Base-by-base conservation (phyloP, 2,329 filamentous ascomycete species). In the Albifimbria verrucaria region DNA sequence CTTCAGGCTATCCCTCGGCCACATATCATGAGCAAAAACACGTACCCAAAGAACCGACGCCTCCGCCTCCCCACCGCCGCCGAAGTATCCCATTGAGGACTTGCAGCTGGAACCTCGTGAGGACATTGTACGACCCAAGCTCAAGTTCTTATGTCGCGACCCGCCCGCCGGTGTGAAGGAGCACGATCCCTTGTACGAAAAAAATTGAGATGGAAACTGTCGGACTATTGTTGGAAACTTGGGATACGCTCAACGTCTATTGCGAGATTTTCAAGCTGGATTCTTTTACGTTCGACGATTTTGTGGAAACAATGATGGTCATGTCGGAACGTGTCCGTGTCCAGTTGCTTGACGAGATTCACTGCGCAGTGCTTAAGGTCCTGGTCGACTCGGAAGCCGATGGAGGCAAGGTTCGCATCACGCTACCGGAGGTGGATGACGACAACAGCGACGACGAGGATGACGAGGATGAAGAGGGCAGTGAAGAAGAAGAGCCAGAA, bases 221-320 rank as follows among this genome's bases (percentile, higher is more conserved):
- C n/a, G 92, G 92, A 0, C 81, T 85, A 2, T 75, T 97, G 17
- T 74, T 99, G 22, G 93, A 97, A 71, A 90, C 90, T 0, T 99
- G 94, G 94, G 92, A 97, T 62, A 97, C 92, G 0, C 79, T 99
- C 28, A 99, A 97, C 64, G 93, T 99, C n/a, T 97, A 97, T 67
- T 96, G 92, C 65, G 91, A 96, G 64, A 88, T 97, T 18, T 96
- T 96, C 66, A 85, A 90, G 64, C 79, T 99, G 23, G 94, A 99
- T 69, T 97, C 93, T 0, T 99, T 99, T 66, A 97, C 93, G 0
- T 95, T 97, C 64, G 94, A 99, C 68, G 94, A 99, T 68, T 97
- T 92, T 63, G 80, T 96, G 4, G 89, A 97, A 67, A 88, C 92
- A 0, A 86, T 99, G 78, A 81, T 86, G 48, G 87, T 92, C 53